A percentile compares a stretch with the other conserved stretches of the same genome.
Conservation (phyloP, 1,139 yeast species). For the Magnusiomyces suaveolens region DNA sequence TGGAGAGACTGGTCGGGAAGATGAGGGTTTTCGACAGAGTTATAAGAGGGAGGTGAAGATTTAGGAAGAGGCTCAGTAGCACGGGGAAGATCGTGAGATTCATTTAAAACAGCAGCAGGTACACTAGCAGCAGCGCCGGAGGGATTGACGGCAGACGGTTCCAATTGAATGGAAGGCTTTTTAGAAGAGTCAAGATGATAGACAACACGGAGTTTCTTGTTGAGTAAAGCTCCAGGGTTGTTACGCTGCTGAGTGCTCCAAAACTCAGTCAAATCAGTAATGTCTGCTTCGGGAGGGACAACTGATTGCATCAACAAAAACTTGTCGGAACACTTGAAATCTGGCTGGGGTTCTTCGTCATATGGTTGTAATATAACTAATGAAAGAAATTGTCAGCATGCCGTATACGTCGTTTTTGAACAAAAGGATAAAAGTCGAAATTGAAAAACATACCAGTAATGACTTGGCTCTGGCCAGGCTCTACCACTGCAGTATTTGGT, state of each 20-base stretch:
- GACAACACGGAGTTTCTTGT: slow-evolving; percentile 4
- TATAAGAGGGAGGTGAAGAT: background rate
- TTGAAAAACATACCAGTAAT: slow-evolving; percentile 44
- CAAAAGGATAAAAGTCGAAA: too few relatives aligned
- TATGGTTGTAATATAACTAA: slow-evolving; percentile 7
- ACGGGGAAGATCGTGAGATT: background rate
- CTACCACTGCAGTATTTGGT: slow-evolving; percentile 79
- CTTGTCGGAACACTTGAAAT: slow-evolving; percentile 4
- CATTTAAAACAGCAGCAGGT: background rate
- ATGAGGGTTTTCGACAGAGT: background rate
- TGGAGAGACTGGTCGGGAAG: background rate
- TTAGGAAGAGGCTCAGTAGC: background rate
- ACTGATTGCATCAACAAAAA: slow-evolving; percentile 6
- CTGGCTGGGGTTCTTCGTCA: background rate
- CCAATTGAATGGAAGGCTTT: background rate
- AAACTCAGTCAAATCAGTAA: slow-evolving; percentile 1
- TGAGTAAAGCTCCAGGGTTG: background rate
- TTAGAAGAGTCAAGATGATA: slow-evolving; percentile 1
- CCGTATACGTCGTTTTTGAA: too few relatives aligned
- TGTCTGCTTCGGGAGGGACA: background rate
- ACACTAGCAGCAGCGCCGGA: background rate
- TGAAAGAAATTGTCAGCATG: background rate
- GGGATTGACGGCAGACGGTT: background rate
- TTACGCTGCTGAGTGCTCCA: slow-evolving; percentile 2
- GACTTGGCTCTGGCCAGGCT: slow-evolving; percentile 62